Evolutionary conservation across 768 basidiomycete species (phyloP).

Genomic region (Lactifluus echinatus): DNA sequence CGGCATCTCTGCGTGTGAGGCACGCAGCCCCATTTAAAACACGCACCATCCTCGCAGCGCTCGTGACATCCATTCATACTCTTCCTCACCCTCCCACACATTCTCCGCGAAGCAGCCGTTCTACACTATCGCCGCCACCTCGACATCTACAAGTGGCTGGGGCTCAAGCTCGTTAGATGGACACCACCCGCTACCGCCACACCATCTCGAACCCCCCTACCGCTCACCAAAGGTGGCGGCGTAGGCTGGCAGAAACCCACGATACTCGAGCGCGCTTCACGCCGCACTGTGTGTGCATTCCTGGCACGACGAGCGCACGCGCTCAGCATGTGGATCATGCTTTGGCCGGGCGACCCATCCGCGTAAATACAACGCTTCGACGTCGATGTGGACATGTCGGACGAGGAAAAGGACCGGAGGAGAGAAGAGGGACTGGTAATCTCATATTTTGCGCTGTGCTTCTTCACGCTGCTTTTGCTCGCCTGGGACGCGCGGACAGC

Average conservation of each 20-base stretch:
- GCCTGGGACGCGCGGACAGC: not conserved
- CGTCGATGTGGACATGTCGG: not conserved
- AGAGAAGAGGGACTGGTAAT: constrained; percentile 25
- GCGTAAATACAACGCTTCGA: not conserved
- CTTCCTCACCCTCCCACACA: constrained; percentile 23
- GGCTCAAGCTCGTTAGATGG: not conserved
- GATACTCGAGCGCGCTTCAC: not conserved
- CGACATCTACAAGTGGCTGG: not conserved
- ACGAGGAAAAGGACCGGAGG: too few relatives aligned
- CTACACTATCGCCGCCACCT: not conserved
- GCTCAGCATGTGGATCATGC: constrained; percentile 29
- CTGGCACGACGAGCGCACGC: constrained; percentile 35
- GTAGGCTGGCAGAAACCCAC: not conserved
- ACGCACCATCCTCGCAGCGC: constrained; percentile 30
- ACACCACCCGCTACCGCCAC: not conserved
- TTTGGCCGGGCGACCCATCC: constrained; percentile 30
- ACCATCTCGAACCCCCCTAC: not conserved
- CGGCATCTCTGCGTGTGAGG: constrained; percentile 34
- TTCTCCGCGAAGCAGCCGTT: not conserved
- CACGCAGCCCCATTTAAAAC: constrained; percentile 6
- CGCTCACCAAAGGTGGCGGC: not conserved
- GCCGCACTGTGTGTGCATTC: constrained; percentile 16
- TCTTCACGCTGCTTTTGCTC: constrained; percentile 32
- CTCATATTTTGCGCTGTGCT: constrained; percentile 35
- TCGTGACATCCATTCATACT: constrained; percentile 44